Evolutionary conservation across 148 eudicot genomes (phyloP).

Genomic region (Persicaria maculosa): DNA sequence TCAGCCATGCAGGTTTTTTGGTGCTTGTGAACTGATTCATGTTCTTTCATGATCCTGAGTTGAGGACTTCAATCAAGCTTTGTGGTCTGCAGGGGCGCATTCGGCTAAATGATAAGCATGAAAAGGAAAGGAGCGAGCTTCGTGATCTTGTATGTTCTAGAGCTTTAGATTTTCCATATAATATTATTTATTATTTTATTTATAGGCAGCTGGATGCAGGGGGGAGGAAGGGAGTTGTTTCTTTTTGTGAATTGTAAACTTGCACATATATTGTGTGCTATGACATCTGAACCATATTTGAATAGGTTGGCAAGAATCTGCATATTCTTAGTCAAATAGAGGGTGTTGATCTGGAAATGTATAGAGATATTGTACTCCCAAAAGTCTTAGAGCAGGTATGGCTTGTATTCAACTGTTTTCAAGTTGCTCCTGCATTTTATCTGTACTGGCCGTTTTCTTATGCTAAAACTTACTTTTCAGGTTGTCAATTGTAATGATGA

Average conservation of each 20-base stretch:
- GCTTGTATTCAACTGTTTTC: slow-evolving; percentile 2
- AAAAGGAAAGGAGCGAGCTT: slow-evolving; percentile 95
- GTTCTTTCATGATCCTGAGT: slow-evolving; percentile 85
- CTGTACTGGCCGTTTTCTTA: background rate
- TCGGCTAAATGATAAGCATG: slow-evolving; percentile 66
- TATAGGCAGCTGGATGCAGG: background rate
- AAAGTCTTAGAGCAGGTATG: slow-evolving; percentile 91
- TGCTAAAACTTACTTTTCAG: slow-evolving; percentile 25
- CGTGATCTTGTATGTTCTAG: slow-evolving; percentile 76
- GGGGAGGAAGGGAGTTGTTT: slow-evolving; percentile 10
- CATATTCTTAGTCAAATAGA: slow-evolving; percentile 99
- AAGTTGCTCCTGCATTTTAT: background rate
- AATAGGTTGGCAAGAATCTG: slow-evolving; percentile 93
- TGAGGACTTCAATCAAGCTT: slow-evolving; percentile 95
- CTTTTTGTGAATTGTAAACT: slow-evolving; percentile 19
- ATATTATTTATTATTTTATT: background rate
- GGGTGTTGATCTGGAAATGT: slow-evolving; percentile 89
- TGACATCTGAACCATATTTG: background rate
- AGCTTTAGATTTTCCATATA: slow-evolving; percentile 21
- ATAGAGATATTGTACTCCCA: slow-evolving; percentile 84
- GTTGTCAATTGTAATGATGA: slow-evolving; percentile 94
- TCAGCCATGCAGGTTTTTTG: slow-evolving; percentile 98
- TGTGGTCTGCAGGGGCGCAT: slow-evolving; percentile 99
- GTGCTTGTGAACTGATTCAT: slow-evolving; percentile 85
- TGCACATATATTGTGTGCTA: background rate